phyloP scores from a whole-genome alignment of 2,329 filamentous ascomycete species.

The Cladosporium sp. region DNA sequence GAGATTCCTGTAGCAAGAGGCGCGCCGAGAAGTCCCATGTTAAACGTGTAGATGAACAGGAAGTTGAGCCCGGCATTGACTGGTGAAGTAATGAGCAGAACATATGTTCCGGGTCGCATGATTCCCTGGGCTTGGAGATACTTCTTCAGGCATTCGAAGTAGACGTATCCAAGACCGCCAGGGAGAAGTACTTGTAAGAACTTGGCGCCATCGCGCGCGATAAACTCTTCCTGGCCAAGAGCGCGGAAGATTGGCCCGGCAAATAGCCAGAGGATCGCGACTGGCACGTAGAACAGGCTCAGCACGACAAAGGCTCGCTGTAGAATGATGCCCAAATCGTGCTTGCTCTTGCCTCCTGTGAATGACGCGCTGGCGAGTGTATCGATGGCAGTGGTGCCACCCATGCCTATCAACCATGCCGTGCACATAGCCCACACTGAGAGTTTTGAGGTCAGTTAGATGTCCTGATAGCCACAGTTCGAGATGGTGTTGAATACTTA shows the following conservation, averaged over 20 bases:
- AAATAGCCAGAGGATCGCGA: conserved; percentile 72
- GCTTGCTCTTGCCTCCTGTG: conserved; percentile 75
- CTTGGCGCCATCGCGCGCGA: conserved; percentile 69
- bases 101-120: conserved; percentile 65
- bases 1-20: conserved; percentile 80
- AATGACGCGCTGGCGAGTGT: conserved; percentile 81
- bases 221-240: conserved; percentile 75
- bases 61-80: conserved; percentile 60
- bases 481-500: not conserved
- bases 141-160: conserved; percentile 75
- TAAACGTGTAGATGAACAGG: conserved; percentile 71
- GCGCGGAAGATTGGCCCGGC: conserved; percentile 72
- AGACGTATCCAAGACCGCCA: conserved; percentile 81
- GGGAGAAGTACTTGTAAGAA: conserved; percentile 76
- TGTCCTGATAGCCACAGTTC: too few species aligned
- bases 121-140: conserved; percentile 62
- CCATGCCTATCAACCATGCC: conserved; percentile 81
- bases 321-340: conserved; percentile 74
- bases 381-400: conserved; percentile 82
- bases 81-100: conserved; percentile 61
- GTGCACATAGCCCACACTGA: conserved; percentile 82
- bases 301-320: conserved; percentile 76
- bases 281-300: conserved; percentile 68
- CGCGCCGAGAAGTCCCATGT: conserved; percentile 73
- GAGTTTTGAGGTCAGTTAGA: not conserved